Conservation (phyloP, 2,329 filamentous ascomycete species). For the Neofusicoccum sp. region DNA sequence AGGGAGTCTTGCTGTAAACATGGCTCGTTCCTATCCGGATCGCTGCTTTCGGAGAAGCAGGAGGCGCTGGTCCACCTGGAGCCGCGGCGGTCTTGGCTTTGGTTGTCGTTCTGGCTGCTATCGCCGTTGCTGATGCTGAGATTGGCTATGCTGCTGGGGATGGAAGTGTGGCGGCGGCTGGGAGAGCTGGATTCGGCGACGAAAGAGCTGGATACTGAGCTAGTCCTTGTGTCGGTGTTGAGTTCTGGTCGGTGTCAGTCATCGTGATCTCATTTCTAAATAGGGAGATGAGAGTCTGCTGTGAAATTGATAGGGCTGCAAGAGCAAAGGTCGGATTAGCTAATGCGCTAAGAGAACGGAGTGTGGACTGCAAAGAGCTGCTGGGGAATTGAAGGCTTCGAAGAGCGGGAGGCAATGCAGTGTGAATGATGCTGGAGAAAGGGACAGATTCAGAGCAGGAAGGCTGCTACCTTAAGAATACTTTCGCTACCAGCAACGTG, state of each 20-base stretch:
- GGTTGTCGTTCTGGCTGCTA: background rate
- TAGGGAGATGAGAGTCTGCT: background rate
- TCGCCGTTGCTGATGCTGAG: conserved; percentile 7
- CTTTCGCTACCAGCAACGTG: no score
- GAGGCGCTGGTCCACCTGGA: conserved; percentile 3
- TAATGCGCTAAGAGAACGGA: background rate
- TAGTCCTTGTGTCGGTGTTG: background rate
- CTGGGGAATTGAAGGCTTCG: background rate
- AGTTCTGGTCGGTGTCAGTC: background rate
- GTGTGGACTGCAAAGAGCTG: background rate
- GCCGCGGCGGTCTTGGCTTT: background rate
- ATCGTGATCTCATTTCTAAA: background rate
- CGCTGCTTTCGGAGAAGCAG: conserved; percentile 7
- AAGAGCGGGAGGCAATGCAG: background rate
- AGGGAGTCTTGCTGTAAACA: background rate
- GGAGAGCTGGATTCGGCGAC: conserved; percentile 20
- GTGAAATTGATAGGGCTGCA: background rate
- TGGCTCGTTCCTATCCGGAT: background rate
- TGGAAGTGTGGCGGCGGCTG: conserved; percentile 19
- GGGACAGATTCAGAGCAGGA: background rate
- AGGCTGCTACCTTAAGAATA: background rate
- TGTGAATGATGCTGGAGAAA: background rate
- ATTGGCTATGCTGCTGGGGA: conserved; percentile 18
- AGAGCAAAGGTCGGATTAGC: background rate
- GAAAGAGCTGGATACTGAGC: conserved; percentile 10